Conservation (phyloP, 805 yeast species). For the Candida arabinofermentans region DNA sequence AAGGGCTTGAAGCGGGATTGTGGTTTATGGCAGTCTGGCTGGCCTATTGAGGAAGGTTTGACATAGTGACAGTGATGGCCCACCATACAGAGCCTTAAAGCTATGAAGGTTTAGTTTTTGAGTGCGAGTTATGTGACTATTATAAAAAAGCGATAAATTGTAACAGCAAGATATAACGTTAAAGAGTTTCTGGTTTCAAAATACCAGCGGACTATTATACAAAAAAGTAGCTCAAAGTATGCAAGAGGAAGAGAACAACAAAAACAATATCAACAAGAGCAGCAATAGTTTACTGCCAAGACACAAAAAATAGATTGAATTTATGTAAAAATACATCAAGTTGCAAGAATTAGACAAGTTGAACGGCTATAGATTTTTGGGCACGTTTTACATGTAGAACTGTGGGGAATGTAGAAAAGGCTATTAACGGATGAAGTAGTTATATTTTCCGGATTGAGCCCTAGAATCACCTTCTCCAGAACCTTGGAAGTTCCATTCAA, state of each 20-base stretch:
- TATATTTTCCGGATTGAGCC: slow-evolving; percentile 53
- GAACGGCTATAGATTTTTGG: background rate
- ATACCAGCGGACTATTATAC: slow-evolving; percentile 1
- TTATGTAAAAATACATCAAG: background rate
- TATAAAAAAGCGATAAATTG: too few species aligned
- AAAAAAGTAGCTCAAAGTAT: background rate
- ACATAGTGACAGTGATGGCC: too few species aligned
- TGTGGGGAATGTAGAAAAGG: background rate
- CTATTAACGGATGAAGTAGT: slow-evolving; percentile 65
- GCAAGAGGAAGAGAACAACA: background rate
- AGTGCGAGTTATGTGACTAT: too few species aligned
- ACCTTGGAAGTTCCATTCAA: slow-evolving; percentile 53
- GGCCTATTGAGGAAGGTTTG: too few species aligned
- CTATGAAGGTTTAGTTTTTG: too few species aligned
- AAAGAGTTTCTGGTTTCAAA: too few species aligned
- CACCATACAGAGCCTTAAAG: too few species aligned
- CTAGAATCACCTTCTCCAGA: slow-evolving; percentile 37
- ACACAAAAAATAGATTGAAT: background rate
- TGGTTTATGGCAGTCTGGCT: too few species aligned
- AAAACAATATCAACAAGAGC: background rate
- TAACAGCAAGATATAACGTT: too few species aligned
- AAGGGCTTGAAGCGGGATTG: too few species aligned
- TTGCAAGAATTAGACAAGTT: background rate
- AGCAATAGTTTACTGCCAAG: background rate
- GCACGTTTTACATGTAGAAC: background rate